A percentile compares a stretch with the other conserved stretches of the same genome.
Conservation (phyloP, 257 asterid genomes). For the Jacaranda copaia region DNA sequence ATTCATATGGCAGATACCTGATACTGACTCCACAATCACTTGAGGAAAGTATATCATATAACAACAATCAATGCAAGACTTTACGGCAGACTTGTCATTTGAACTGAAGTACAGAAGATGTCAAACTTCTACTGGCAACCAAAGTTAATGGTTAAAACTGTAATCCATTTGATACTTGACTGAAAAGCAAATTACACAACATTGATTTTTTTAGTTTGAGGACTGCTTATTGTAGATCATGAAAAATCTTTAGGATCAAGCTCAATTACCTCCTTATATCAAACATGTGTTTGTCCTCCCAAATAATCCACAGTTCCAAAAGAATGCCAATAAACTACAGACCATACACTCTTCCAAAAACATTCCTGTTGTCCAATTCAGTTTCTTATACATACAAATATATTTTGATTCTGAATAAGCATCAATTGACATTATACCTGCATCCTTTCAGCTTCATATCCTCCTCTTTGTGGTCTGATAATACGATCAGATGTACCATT, state of each 20-base stretch:
- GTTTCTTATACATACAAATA: not conserved
- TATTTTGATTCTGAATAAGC: conserved; percentile 13
- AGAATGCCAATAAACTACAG: not conserved
- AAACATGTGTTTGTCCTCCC: not conserved
- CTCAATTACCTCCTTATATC: conserved; percentile 13
- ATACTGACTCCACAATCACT: conserved; percentile 21
- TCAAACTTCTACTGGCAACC: conserved; percentile 19
- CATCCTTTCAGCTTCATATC: conserved; percentile 62
- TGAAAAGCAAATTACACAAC: not conserved
- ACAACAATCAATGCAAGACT: not conserved
- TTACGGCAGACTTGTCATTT: not conserved
- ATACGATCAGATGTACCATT: conserved; percentile 72
- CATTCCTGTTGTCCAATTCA: conserved; percentile 10
- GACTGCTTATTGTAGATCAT: not conserved
- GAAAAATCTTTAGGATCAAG: conserved; percentile 11
- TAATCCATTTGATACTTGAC: conserved; percentile 2
- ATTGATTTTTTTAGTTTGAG: conserved; percentile 3
- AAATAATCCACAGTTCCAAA: conserved; percentile 1
- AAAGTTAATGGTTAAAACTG: not conserved
- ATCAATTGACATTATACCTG: conserved; percentile 60
- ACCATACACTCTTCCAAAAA: conserved; percentile 9
- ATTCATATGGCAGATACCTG: conserved; percentile 22
- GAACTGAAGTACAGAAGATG: conserved; percentile 10
- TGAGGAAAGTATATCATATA: conserved; percentile 1
- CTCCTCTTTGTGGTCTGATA: conserved; percentile 65